Percentiles rank a stretch among this genome's conserved stretches.
Conservation (phyloP, 495 filamentous ascomycete species). For the Penicillium coffeae region DNA sequence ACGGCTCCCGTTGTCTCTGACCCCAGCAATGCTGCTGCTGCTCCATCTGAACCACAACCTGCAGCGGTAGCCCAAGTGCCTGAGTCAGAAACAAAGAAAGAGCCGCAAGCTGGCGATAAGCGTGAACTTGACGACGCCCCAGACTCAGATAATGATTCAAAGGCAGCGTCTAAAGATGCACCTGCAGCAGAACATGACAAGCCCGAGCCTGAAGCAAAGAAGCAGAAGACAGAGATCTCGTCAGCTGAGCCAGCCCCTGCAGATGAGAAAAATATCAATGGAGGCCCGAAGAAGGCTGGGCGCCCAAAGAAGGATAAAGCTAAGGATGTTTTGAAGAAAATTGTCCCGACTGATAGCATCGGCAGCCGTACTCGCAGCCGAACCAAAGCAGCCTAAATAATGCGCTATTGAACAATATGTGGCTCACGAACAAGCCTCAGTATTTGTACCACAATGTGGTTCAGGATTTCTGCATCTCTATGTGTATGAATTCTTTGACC, state of each 20-base stretch:
- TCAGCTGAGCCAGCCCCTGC: background rate
- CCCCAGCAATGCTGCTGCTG: constrained; percentile 9
- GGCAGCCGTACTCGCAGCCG: constrained; percentile 43
- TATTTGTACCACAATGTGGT: too few species aligned
- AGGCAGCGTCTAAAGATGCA: background rate
- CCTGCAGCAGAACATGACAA: background rate
- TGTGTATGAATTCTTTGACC: too few species aligned
- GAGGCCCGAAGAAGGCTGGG: constrained; percentile 27
- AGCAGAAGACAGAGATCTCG: background rate
- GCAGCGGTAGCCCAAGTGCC: constrained; percentile 1
- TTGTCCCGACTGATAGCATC: constrained; percentile 31
- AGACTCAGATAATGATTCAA: background rate
- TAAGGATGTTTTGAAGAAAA: constrained; percentile 30
- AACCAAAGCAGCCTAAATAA: constrained; percentile 31
- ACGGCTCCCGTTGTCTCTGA: constrained; percentile 6
- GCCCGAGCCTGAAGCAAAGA: background rate
- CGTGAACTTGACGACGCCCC: constrained; percentile 26
- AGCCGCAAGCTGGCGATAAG: constrained; percentile 25
- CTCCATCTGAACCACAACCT: constrained; percentile 6
- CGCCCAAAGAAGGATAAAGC: constrained; percentile 37
- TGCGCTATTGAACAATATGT: too few species aligned
- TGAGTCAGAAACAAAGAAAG: constrained; percentile 8
- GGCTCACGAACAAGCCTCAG: too few species aligned
- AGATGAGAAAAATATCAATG: constrained; percentile 7
- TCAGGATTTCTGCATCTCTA: too few species aligned